A percentile compares a stretch with the other conserved stretches of the same genome.
Evolutionary conservation across 73 alveolate genomes (phyloP).

Genomic region (Diophrys appendiculata): DNA sequence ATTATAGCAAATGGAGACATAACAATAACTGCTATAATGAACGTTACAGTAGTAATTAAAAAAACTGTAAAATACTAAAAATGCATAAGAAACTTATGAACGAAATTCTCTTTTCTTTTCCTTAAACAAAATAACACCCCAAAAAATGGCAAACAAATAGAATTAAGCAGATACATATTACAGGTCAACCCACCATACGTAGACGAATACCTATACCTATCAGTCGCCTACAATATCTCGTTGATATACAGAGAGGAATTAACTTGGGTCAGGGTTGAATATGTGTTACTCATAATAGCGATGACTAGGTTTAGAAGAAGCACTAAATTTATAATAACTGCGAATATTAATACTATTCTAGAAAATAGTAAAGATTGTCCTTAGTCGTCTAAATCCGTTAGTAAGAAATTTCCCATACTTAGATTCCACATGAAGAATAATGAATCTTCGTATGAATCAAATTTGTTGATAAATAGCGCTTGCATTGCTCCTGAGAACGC

Average conservation of each 20-base stretch:
- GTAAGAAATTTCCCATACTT: not conserved
- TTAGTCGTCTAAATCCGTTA: not conserved
- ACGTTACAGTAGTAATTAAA: too few relatives aligned
- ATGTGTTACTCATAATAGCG: not conserved
- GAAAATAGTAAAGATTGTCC: not conserved
- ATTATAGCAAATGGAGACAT: too few relatives aligned
- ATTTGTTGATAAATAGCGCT: not conserved
- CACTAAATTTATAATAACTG: not conserved
- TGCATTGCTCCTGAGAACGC: not conserved
- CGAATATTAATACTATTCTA: not conserved
- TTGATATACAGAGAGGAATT: constrained; percentile 3
- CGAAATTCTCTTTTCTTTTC: too few relatives aligned
- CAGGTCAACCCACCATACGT: not conserved
- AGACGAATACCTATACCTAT: not conserved
- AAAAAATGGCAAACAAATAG: not conserved
- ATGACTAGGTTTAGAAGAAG: constrained; percentile 1
- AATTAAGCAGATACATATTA: not conserved
- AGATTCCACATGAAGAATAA: not conserved
- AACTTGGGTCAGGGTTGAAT: not conserved
- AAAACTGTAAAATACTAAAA: too few relatives aligned
- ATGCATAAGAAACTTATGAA: too few relatives aligned
- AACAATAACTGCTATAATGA: too few relatives aligned
- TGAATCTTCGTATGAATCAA: not conserved
- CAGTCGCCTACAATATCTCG: not conserved
- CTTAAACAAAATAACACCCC: too few relatives aligned